Evolutionary conservation across 106 monocot genomes (phyloP), one percentile per base, ranked within the genome.

Genomic region (Posidonia australis): DNA sequence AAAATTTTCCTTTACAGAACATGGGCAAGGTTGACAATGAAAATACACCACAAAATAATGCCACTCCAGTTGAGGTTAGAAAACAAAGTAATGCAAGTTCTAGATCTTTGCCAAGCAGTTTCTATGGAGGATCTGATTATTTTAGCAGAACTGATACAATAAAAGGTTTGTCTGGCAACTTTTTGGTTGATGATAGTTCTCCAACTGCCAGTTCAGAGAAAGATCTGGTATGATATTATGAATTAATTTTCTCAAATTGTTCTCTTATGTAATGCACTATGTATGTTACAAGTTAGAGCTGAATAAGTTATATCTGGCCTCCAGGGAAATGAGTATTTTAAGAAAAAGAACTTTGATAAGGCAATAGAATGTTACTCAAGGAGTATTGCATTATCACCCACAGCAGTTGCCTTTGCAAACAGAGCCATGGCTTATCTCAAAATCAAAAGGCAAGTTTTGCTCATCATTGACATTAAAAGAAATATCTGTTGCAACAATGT

Each of bases 401-500:
- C 84, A 41, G 63, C 87, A 41, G 87, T 98, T 62, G 91, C 98
- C 55, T 91, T 82, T 85, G 98, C 98, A 29, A 98, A 98, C 67
- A 80, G 98, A 83, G 98, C 98, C 42, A 98, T 98, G 91, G 80
- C 98, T n/a, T 98, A 85, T 83, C 82, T 91, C 26, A 98, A 91
- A 76, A 41, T 88, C 19, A 98, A 74, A 63, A 98, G 83, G 98
- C 62, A 76, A 72, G 77, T 51, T 58, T 67, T 10, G 14, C 25
- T 58, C 27, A 28, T 30, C 10, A 57, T 25, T 13, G 29, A 25
- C 2, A 17, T 14, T 7, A 36, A 7, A 36, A 36, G 7, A 36
- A n/a, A n/a, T n/a, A n/a, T n/a, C n/a, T n/a, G 36, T 36, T 36
- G 36, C 7, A 2, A 36, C 36, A n/a, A n/a, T n/a, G n/a, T n/a